Base-by-base conservation (phyloP, 2,329 filamentous ascomycete genomes). In the Fusarium vanettenii region DNA sequence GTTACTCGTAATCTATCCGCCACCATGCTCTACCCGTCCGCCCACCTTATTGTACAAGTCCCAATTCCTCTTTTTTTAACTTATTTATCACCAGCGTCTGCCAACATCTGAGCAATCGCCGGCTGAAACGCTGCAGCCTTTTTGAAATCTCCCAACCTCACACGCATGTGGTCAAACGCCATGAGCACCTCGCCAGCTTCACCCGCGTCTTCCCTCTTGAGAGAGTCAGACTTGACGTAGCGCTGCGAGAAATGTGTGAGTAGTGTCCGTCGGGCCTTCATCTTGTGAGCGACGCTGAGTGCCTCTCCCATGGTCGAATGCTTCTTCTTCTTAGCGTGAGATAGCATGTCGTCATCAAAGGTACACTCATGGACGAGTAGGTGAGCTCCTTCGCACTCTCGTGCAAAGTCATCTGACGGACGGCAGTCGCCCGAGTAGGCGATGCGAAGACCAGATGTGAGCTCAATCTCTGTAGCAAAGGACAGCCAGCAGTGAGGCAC, bases 191-290 rank as follows among this genome's bases (percentile, higher is more conserved):
- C 80, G 69, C 83, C 82, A 64, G 76, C 70, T 70, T 69, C 74
- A 27, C 75, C 73, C 37, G 91, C 86, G 18, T 60, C 68, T 8
- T 74, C 70, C 25, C 75, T 52, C 25, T 78, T 75, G 66, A 84
- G 70, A 52, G 81, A 80, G 31, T 82, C 81, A 14, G 80, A 69
- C 83, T 96, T 96, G 78, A 94, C 93, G 82, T 99, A 99, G 9
- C 97, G 89, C 85, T 99, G 97, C 65, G 92, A 95, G 84, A 99
- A 99, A 82, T 99, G 97, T 9, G 97, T 99, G 59, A 99, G 87
- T 65, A 99, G 85, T 18, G 97, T 92, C 18, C 94, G 88, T 73
- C 92, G 90, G 0, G 95, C 97, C 31, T 89, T 84, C 97, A 99
- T 99, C 55, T 87, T 84, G 14, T 89, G 87, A 2, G 93, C 96